Evolutionary conservation across 805 yeast species (phyloP), one percentile per base, ranked within the genome.

Genomic region (Groenewaldozyma salmanticensis): DNA sequence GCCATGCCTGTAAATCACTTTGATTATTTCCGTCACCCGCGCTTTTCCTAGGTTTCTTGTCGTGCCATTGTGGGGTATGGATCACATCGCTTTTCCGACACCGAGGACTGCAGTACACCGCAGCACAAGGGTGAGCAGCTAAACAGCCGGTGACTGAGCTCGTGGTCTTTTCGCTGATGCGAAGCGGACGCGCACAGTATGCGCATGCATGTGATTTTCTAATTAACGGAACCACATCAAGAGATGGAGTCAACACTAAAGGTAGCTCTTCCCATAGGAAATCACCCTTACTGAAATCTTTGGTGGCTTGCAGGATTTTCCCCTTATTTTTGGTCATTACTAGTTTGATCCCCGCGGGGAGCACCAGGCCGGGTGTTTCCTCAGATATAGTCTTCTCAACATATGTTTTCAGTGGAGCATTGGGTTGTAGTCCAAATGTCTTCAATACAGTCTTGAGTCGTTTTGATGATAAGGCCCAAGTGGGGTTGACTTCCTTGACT

Each of bases 121-220:
- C 38, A 13, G 11, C 21, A 22, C 38, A 35, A 3, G 6, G 22
- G 7, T 19, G 27, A 11, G 21, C 6, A 4, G 37, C 17, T 5
- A 17, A 22, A 9, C 7, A 7, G 7, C 11, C 7, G 11, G 11
- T 2, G 59, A 39, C 37, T 6, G 13, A 15, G 37, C 24, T 33
- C 13, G 15, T 21, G 5, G 37, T 17, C 5, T 16, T 33, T 6
- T 16, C 17, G 17, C 57, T 47, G 7, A 59, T 51, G 31, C 58
- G 62, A 31, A 78, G 59, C 1, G 77, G 61, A 35, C 70, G 68
- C 0, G 87, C 85, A 64, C 95, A 84, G 53, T 72, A 70, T 1
- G 84, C 66, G 57, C 95, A 84, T 2, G 84, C 82, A 50, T 73
- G 74, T 0, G 87, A 83, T 17, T 59, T 54, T 35, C 71, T 65